These are phyloP conservation scores for Podospora anserina DNA, from an alignment of 495 filamentous ascomycete genomes.

Conservation along the genomic window DNA sequence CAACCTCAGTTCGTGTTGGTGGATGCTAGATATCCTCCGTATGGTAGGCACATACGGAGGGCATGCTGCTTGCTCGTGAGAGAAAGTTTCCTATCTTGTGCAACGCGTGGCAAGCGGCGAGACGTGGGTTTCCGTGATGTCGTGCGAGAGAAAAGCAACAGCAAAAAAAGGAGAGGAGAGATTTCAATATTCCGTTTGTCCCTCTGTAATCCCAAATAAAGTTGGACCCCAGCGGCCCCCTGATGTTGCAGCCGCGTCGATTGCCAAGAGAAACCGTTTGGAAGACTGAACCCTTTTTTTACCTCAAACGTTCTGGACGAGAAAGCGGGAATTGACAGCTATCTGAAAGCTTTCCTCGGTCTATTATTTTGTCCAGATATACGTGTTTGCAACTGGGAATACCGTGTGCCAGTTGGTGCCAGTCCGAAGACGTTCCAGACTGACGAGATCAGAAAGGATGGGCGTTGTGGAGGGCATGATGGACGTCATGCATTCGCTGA, in stretches of 20 bases:
- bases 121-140: not conserved
- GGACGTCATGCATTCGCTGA: not conserved
- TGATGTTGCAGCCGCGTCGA: not conserved
- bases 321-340: too few species aligned
- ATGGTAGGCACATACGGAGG: not conserved
- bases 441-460: not conserved
- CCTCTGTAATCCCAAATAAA: not conserved
- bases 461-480: not conserved
- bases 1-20: not conserved
- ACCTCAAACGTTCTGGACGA: not conserved
- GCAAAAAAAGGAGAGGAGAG: not conserved
- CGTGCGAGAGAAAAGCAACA: constrained; percentile 1
- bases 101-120: constrained; percentile 3
- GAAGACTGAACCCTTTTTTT: not conserved
- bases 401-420: not conserved
- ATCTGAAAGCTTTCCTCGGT: too few species aligned
- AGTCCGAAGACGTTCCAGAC: not conserved
- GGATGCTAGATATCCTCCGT: not conserved
- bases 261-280: not conserved
- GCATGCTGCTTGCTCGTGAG: too few species aligned
- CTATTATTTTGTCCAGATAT: too few species aligned
- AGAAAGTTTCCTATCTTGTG: not conserved
- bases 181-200: constrained; percentile 3
- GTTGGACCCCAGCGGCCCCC: not conserved
- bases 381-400: not conserved